phyloP scores from a whole-genome alignment of 2,329 filamentous ascomycete genomes.

The Akanthomyces lecanii region DNA sequence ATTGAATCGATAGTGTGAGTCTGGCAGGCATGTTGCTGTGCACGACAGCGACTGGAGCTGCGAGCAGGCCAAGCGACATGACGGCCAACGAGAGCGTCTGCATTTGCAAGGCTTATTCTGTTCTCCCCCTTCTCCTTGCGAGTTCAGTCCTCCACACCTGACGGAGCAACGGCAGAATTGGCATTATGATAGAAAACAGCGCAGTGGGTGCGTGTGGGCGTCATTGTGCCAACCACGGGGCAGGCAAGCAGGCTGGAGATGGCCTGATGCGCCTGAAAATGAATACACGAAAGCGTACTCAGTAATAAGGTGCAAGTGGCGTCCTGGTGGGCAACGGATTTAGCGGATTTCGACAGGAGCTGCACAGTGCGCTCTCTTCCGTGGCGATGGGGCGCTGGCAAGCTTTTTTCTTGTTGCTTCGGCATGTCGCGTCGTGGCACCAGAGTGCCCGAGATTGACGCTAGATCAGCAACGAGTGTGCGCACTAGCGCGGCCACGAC shows the following conservation, averaged over 20 bases:
- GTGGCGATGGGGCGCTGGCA: neutral
- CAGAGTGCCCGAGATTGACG: conserved; percentile 1
- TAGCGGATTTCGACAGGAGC: neutral
- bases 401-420: conserved; percentile 2
- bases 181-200: neutral
- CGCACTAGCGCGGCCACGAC: neutral
- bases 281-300: neutral
- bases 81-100: conserved; percentile 4
- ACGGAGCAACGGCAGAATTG: neutral
- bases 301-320: neutral
- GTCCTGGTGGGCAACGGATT: conserved; percentile 8
- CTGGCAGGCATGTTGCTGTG: neutral
- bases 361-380: neutral
- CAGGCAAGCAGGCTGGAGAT: neutral
- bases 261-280: neutral
- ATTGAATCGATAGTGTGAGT: neutral
- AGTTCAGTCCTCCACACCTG: neutral
- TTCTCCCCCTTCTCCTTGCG: neutral
- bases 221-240: neutral
- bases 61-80: neutral
- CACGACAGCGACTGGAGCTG: neutral
- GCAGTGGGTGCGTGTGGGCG: conserved; percentile 10
- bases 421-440: conserved; percentile 13
- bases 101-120: conserved; percentile 4
- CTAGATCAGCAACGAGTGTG: neutral